Conservation (phyloP, 352 stramenopile species). For the Globisporangium cylindrosporum region DNA sequence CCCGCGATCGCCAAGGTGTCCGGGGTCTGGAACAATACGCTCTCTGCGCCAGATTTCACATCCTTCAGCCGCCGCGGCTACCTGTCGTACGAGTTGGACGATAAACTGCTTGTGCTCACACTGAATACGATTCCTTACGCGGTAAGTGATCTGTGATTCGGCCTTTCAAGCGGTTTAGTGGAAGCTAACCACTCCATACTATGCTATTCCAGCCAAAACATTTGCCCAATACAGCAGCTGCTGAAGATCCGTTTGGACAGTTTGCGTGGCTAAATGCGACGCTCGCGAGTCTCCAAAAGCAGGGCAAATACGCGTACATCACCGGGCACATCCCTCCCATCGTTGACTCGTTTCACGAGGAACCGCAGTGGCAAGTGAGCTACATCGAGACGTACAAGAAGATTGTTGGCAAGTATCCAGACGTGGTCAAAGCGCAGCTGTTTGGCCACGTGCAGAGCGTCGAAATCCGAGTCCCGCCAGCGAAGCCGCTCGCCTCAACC, state of each 20-base stretch:
- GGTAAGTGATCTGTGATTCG: constrained; percentile 40
- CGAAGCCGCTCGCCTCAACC: constrained; percentile 7
- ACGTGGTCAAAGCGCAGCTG: constrained; percentile 80
- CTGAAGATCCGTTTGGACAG: constrained; percentile 87
- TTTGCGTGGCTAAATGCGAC: constrained; percentile 87
- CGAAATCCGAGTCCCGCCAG: constrained; percentile 76
- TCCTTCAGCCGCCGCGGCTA: constrained; percentile 57
- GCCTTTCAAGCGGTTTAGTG: background rate
- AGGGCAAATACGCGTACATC: constrained; percentile 73
- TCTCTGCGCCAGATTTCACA: constrained; percentile 48
- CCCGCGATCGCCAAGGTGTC: constrained; percentile 57
- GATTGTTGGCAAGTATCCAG: constrained; percentile 57
- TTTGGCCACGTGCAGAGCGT: constrained; percentile 91
- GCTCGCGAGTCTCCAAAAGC: constrained; percentile 39
- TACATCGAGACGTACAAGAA: constrained; percentile 84
- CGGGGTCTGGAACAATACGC: constrained; percentile 40
- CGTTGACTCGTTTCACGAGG: constrained; percentile 80
- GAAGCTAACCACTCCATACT: constrained; percentile 31
- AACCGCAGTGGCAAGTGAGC: constrained; percentile 79
- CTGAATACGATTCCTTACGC: constrained; percentile 83
- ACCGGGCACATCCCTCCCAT: constrained; percentile 89
- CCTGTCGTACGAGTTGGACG: constrained; percentile 60
- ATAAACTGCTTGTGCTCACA: constrained; percentile 62
- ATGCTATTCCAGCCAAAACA: constrained; percentile 50
- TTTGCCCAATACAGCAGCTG: constrained; percentile 55